Evolutionary conservation across 148 eudicot species (phyloP).

Genomic region (Vaccinium vitisidaea): DNA sequence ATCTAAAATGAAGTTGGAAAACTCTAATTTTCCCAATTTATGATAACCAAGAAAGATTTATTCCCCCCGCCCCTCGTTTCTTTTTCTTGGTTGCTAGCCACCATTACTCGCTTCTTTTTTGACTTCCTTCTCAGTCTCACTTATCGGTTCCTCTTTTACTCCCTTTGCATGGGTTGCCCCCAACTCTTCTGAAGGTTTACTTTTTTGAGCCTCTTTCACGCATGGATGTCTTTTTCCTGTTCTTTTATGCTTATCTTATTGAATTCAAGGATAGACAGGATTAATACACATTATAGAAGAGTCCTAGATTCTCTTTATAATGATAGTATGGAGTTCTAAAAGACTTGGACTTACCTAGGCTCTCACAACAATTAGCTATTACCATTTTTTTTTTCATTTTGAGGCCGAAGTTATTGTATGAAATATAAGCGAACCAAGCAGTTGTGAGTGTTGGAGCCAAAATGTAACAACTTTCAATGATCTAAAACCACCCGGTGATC

Average conservation of each 20-base stretch:
- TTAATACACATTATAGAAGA: neutral
- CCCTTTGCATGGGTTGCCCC: neutral
- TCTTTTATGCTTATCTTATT: neutral
- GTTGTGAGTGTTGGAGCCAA: neutral
- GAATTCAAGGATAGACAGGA: neutral
- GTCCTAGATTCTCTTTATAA: neutral
- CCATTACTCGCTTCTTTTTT: neutral
- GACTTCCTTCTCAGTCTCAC: neutral
- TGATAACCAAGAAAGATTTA: neutral
- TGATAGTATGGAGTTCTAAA: neutral
- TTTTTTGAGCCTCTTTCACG: neutral
- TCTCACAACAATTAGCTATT: neutral
- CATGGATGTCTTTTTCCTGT: neutral
- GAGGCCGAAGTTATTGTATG: no score
- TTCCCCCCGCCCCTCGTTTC: neutral
- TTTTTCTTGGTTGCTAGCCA: neutral
- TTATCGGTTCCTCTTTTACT: neutral
- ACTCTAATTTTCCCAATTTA: neutral
- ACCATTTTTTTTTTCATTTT: neutral
- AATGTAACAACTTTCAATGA: neutral
- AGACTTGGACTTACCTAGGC: neutral
- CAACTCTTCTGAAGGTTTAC: neutral
- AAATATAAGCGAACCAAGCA: neutral
- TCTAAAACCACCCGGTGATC: neutral
- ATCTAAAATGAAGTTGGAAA: neutral